Evolutionary conservation across 805 yeast genomes (phyloP).

Genomic region (Wickerhamiella kazuoi): DNA sequence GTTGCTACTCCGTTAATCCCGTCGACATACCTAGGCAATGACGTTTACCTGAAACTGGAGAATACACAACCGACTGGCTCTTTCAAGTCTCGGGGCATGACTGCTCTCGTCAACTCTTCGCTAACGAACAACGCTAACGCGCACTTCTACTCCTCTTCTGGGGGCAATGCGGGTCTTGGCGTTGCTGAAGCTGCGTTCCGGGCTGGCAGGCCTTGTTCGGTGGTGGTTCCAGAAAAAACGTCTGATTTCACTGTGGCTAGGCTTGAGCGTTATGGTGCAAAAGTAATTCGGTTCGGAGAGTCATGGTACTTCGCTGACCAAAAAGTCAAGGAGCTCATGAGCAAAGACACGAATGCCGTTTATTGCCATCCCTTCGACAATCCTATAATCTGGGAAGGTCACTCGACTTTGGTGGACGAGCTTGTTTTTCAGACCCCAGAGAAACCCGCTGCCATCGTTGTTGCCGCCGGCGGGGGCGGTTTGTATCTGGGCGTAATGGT

Average conservation of each 20-base stretch:
- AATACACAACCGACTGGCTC: conserved; percentile 81
- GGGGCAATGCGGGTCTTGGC: conserved; percentile 96
- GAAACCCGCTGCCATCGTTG: conserved; percentile 63
- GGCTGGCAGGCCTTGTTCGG: conserved; percentile 37
- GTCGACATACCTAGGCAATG: conserved; percentile 56
- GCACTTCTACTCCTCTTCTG: conserved; percentile 55
- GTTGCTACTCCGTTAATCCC: conserved; percentile 43
- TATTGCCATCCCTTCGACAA: conserved; percentile 89
- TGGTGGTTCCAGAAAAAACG: conserved; percentile 40
- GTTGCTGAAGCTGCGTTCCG: conserved; percentile 75
- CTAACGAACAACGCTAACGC: conserved; percentile 27
- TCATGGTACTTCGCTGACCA: conserved; percentile 63
- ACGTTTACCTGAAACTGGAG: conserved; percentile 65
- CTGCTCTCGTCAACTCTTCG: conserved; percentile 12
- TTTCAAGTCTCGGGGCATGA: conserved; percentile 51
- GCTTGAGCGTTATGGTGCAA: conserved; percentile 32
- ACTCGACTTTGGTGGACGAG: conserved; percentile 84
- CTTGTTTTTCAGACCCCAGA: conserved; percentile 59
- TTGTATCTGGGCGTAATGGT: conserved; percentile 66
- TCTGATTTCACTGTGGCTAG: conserved; percentile 29
- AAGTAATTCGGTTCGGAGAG: conserved; percentile 43
- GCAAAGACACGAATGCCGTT: conserved; percentile 69
- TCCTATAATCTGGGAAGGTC: conserved; percentile 88
- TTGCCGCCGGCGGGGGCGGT: conserved; percentile 94
- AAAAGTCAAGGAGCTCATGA: conserved; percentile 55